Evolutionary conservation across 345 rosid genomes (phyloP), one percentile per base, ranked within the genome.

Genomic region (Cardamine occulta): DNA sequence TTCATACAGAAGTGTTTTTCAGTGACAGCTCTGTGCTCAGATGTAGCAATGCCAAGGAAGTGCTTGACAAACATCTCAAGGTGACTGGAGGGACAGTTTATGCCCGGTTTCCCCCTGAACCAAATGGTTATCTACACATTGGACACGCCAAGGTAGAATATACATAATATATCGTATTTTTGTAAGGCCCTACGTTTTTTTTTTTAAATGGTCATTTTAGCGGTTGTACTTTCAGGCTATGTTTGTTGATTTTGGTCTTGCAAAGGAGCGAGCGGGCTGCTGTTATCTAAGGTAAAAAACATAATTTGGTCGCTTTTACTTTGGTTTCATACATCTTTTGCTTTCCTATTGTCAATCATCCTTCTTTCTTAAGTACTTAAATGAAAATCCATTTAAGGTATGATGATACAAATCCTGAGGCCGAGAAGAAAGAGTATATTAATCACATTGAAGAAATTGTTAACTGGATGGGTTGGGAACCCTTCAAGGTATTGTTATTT

Each of bases 51-150:
- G 76, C 83, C 5, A 86, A 77, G 82, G 95, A 81, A 76, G 77
- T 70, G 60, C 96, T 94, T 67, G 87, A 86, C 44, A 91, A 88
- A 57, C 96, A 94, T 83, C 80, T 94, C 80, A 85, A 81, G 77
- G 77, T 68, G 63, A 91, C 96, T 7, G 88, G 86, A 9, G 86
- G n/a, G n/a, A n/a, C n/a, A n/a, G n/a, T n/a, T n/a, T n/a, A n/a
- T n/a, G n/a, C n/a, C n/a, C n/a, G n/a, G n/a, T n/a, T n/a, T n/a
- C n/a, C n/a, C n/a, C n/a, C n/a, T 49, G 98, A 96, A 82, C 98
- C 98, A 77, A 96, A 96, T 88, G 99, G 99, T 29, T 93, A 93
- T 85, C 86, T 93, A 28, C 99, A 96, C 72, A 96, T 96, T 76
- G 99, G 97, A 59, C 99, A 93, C 84, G 98, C 99, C 23, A 94